These are phyloP conservation scores for Coffea humblotiana DNA, from an alignment of 305 asterid genomes.

Conservation along the genomic window DNA sequence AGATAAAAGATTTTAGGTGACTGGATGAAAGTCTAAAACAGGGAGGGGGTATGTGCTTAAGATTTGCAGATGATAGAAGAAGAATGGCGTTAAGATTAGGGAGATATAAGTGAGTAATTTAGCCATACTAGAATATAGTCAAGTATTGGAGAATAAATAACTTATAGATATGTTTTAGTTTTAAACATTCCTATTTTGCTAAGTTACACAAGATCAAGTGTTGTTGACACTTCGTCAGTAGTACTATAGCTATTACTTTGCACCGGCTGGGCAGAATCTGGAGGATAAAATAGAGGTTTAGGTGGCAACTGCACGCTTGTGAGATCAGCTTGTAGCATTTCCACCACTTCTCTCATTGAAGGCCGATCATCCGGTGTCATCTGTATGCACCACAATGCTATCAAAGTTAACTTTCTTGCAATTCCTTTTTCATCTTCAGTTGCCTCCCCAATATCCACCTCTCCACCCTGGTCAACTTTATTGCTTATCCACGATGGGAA, in stretches of 20 bases:
- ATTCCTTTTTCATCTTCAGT: slow-evolving; percentile 36
- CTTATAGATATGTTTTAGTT: too few species aligned
- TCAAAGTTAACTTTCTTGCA: slow-evolving; percentile 36
- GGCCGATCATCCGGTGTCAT: slow-evolving; percentile 37
- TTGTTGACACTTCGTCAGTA: not conserved
- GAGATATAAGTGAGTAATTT: too few species aligned
- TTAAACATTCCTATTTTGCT: too few species aligned
- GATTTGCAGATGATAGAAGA: too few species aligned
- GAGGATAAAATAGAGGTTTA: slow-evolving; percentile 9
- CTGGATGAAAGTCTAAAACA: too few species aligned
- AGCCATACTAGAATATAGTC: too few species aligned
- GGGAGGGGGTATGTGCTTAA: too few species aligned
- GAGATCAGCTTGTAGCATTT: slow-evolving; percentile 37
- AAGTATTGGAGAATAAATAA: too few species aligned
- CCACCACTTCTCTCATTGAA: slow-evolving; percentile 36
- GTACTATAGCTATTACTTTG: not conserved
- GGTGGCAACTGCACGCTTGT: slow-evolving; percentile 38
- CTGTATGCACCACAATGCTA: slow-evolving; percentile 49
- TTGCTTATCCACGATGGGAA: slow-evolving; percentile 43
- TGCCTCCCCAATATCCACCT: slow-evolving; percentile 22
- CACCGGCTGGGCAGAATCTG: not conserved
- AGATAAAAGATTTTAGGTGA: too few species aligned
- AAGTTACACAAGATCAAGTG: not conserved
- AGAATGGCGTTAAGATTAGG: too few species aligned
- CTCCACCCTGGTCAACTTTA: slow-evolving; percentile 29